Evolutionary conservation across 441 rosid genomes (phyloP).

Genomic region (Metrosideros polymorpha): DNA sequence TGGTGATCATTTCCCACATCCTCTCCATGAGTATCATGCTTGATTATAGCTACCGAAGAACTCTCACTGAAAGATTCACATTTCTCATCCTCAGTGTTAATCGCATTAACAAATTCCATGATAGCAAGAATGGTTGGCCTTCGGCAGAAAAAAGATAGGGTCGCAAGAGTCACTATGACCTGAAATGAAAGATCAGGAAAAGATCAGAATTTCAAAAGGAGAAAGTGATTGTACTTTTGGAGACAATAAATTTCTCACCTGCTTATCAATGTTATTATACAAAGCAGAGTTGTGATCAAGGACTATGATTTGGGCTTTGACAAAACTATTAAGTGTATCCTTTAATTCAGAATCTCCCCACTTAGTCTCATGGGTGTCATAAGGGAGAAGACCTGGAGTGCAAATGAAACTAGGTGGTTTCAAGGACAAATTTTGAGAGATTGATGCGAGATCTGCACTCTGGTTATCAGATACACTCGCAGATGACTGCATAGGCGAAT

Average conservation of each 20-base stretch:
- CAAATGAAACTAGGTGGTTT: conserved; percentile 78
- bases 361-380: conserved; percentile 22
- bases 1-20: conserved; percentile 33
- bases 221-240: neutral
- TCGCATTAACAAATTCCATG: conserved; percentile 81
- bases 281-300: conserved; percentile 68
- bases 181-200: conserved; percentile 30
- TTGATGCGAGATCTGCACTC: conserved; percentile 12
- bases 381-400: conserved; percentile 73
- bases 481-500: conserved; percentile 22
- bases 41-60: conserved; percentile 40
- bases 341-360: conserved; percentile 30
- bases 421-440: conserved; percentile 19
- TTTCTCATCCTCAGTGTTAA: conserved; percentile 56
- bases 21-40: conserved; percentile 27
- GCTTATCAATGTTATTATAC: conserved; percentile 68
- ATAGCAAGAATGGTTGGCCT: conserved; percentile 94
- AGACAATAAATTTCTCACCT: conserved; percentile 34
- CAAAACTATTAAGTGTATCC: conserved; percentile 74
- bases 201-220: neutral
- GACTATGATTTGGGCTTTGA: conserved; percentile 86
- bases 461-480: conserved; percentile 6
- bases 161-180: conserved; percentile 81
- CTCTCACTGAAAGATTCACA: conserved; percentile 46
- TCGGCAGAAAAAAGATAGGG: conserved; percentile 90